Base-by-base conservation (phyloP, 2,329 filamentous ascomycete genomes). In the Apiospora malaysiana region DNA sequence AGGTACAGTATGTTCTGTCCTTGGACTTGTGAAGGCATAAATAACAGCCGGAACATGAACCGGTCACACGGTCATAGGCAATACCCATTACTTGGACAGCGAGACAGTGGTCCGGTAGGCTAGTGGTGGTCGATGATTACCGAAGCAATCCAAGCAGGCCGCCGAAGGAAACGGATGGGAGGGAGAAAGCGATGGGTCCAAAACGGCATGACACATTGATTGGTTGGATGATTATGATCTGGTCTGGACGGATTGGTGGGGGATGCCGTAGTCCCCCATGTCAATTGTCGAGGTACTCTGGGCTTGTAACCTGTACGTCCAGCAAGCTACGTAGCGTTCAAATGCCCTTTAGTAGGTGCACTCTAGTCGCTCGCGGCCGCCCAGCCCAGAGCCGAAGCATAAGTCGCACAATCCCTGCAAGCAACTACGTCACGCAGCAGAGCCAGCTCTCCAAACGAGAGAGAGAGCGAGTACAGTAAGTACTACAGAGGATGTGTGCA, bases 371-470 rank as follows among this genome's bases (percentile, higher is more conserved):
- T n/a, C n/a, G 49, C 49, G 25, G 25, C 49, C 49, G 25, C 16
- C 49, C 49, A 32, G 25, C 32, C 32, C 32, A 32, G 32, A 32
- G 49, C 49, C 49, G 49, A 56, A 32, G 49, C 49, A 32, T 6
- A 32, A 32, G 32, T 32, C 32, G 32, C 49, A 56, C 6, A 6
- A 40, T 5, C 56, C 56, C 56, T 63, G 56, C 27, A 63, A 40
- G 32, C 32, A 40, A 18, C 56, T 63, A 63, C 56, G 56, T 63
- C 56, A 63, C 56, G 8, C 56, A 63, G 21, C 56, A 63, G 56
- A n/a, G n/a, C 23, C 27, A 56, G 49, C 14, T 32, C 6, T 32
- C 25, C 49, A 14, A 56, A 56, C 16, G 25, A n/a, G n/a, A n/a
- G n/a, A n/a, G n/a, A n/a, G n/a, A n/a, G n/a, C n/a, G n/a, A n/a